Percentiles rank a stretch among this genome's conserved stretches.
Evolutionary conservation across 2,329 filamentous ascomycete species (phyloP).

Genomic region (Fonsecaea pugnacius): DNA sequence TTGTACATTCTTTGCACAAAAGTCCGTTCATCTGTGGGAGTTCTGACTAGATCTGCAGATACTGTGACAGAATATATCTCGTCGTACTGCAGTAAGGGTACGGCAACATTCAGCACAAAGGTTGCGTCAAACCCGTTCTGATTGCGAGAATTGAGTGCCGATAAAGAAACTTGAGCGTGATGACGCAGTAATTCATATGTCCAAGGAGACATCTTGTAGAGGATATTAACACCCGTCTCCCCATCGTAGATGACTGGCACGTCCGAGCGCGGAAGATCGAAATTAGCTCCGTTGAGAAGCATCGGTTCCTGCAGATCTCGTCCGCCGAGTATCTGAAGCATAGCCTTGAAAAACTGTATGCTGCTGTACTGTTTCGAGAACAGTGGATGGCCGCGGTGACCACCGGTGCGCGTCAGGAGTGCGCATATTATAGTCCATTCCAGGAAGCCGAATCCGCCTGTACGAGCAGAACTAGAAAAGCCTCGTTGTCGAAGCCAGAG

Average conservation of each 20-base stretch:
- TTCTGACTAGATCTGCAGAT: slow-evolving; percentile 16
- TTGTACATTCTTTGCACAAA: slow-evolving; percentile 61
- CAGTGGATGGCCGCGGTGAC: slow-evolving; percentile 69
- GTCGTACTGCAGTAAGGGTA: slow-evolving; percentile 61
- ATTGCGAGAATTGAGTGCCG: slow-evolving; percentile 72
- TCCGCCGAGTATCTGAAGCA: slow-evolving; percentile 80
- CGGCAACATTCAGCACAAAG: slow-evolving; percentile 70
- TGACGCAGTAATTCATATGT: slow-evolving; percentile 74
- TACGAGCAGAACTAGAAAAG: slow-evolving; percentile 69
- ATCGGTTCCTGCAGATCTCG: slow-evolving; percentile 74
- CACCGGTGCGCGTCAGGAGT: slow-evolving; percentile 77
- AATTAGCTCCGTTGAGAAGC: slow-evolving; percentile 51
- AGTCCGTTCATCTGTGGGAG: slow-evolving; percentile 18
- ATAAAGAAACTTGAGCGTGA: slow-evolving; percentile 74
- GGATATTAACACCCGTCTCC: slow-evolving; percentile 72
- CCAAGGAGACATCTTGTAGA: slow-evolving; percentile 90
- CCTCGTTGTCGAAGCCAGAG: slow-evolving; percentile 90
- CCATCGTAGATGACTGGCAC: slow-evolving; percentile 79
- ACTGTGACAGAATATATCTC: slow-evolving; percentile 48
- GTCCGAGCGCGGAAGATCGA: slow-evolving; percentile 46
- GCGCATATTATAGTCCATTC: slow-evolving; percentile 86
- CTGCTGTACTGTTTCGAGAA: slow-evolving; percentile 82
- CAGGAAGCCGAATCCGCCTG: slow-evolving; percentile 88
- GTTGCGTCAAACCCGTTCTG: slow-evolving; percentile 81
- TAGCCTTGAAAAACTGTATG: slow-evolving; percentile 93